Percentiles rank a stretch among this genome's conserved stretches.
These are phyloP conservation scores for Prinsepia uniflora DNA, from an alignment of 306 rosid species.

Conservation along the genomic window DNA sequence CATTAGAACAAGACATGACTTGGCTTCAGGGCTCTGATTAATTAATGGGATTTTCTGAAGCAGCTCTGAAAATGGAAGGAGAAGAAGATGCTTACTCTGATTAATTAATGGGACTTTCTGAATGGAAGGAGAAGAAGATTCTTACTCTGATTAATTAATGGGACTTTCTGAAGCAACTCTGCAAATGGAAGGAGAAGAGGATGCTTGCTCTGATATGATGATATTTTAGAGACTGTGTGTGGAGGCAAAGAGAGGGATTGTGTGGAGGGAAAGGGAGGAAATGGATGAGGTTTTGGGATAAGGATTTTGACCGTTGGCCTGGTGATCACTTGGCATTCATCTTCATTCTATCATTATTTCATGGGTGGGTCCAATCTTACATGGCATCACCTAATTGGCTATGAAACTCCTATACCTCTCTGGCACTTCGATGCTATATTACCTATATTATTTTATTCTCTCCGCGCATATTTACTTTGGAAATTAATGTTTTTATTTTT, in stretches of 20 bases:
- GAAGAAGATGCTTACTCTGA: constrained; percentile 11
- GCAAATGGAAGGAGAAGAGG: neutral
- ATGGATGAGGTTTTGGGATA: constrained; percentile 55
- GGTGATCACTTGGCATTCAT: constrained; percentile 20
- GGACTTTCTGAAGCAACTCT: neutral
- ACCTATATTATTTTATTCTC: too few relatives aligned
- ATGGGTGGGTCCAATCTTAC: constrained; percentile 12
- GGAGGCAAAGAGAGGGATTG: constrained; percentile 32
- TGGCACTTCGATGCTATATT: too few relatives aligned
- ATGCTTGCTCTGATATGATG: constrained; percentile 13
- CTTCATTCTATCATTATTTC: constrained; percentile 9
- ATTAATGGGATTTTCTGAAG: neutral
- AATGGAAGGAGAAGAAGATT: neutral
- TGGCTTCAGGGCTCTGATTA: neutral
- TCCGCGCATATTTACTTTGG: too few relatives aligned
- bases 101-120: neutral
- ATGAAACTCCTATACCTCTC: neutral
- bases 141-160: neutral
- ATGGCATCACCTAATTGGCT: constrained; percentile 19
- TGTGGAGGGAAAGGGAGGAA: constrained; percentile 42
- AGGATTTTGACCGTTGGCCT: constrained; percentile 41
- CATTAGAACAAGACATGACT: constrained; percentile 43
- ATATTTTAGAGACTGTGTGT: neutral
- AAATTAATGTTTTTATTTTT: too few relatives aligned
- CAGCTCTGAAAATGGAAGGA: constrained; percentile 1